phyloP scores from a whole-genome alignment of 495 filamentous ascomycete genomes.

The Parachaetomium inaequale region DNA sequence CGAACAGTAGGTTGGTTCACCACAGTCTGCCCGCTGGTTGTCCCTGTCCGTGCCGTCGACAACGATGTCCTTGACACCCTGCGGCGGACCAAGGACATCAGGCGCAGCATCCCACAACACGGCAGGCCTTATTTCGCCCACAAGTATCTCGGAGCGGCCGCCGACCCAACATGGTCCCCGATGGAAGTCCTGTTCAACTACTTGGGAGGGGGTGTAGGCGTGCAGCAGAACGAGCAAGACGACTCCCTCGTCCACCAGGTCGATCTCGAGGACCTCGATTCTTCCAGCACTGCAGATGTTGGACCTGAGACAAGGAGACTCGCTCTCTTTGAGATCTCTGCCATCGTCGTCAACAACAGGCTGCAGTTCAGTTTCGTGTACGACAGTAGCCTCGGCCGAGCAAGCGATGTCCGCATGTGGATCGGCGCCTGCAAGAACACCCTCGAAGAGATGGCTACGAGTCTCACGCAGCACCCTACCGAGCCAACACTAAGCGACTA shows the following conservation, averaged over 20 bases:
- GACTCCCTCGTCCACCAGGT: conserved; percentile 38
- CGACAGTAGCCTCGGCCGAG: conserved; percentile 32
- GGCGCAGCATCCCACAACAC: conserved; percentile 25
- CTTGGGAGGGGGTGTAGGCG: conserved; percentile 33
- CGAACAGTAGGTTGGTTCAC: conserved; percentile 63
- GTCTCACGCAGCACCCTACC: conserved; percentile 5
- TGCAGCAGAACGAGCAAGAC: conserved; percentile 52
- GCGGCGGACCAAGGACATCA: conserved; percentile 24
- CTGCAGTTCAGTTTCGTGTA: conserved; percentile 38
- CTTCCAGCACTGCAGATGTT: conserved; percentile 43
- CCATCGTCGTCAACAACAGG: conserved; percentile 17
- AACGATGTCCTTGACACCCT: conserved; percentile 23
- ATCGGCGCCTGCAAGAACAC: conserved; percentile 14
- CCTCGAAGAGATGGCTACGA: conserved; percentile 15
- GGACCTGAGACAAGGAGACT: conserved; percentile 43
- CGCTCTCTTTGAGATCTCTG: conserved; percentile 52
- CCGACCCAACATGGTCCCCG: conserved; percentile 31
- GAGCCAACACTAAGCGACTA: conserved; percentile 28
- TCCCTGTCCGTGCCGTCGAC: conserved; percentile 4
- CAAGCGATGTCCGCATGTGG: conserved; percentile 19
- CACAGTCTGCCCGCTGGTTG: conserved; percentile 48
- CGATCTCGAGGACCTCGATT: conserved; percentile 28
- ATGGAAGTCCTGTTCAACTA: conserved; percentile 63
- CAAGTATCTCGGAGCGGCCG: conserved; percentile 39
- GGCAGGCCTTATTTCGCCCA: conserved; percentile 28